These are phyloP conservation scores for Candolleomyces eurysporus DNA, from an alignment of 768 basidiomycete species.

Conservation along the genomic window DNA sequence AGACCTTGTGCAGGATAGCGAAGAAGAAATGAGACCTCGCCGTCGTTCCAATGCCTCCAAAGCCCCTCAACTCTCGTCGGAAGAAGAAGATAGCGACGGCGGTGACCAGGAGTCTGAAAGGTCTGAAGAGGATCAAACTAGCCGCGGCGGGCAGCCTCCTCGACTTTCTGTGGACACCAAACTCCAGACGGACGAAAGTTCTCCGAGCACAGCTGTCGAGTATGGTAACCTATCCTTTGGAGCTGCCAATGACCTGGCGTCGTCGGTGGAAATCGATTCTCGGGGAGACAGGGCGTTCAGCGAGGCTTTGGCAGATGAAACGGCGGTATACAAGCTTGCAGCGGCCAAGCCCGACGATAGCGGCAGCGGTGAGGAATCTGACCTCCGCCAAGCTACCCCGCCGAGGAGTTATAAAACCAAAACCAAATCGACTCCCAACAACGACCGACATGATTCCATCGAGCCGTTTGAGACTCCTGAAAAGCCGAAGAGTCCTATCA, in stretches of 20 bases:
- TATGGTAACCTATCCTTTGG: constrained; percentile 25
- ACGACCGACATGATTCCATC: constrained; percentile 37
- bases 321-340: constrained; percentile 19
- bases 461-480: constrained; percentile 39
- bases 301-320: constrained; percentile 32
- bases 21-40: constrained; percentile 13
- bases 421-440: background rate
- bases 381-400: background rate
- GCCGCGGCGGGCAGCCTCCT: background rate
- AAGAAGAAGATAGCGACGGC: background rate
- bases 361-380: background rate
- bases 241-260: constrained; percentile 26
- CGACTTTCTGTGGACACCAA: background rate
- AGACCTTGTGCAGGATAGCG: constrained; percentile 17
- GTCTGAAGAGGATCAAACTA: background rate
- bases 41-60: background rate
- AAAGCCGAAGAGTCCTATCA: constrained; percentile 18
- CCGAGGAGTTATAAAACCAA: background rate
- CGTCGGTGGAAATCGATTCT: constrained; percentile 30
- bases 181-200: background rate
- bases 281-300: constrained; percentile 32
- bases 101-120: background rate
- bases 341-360: background rate
- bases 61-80: background rate
- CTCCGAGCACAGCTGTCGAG: background rate